These are phyloP conservation scores for Venturia oleaginea DNA, from an alignment of 2,329 filamentous ascomycete genomes.

Conservation along the genomic window DNA sequence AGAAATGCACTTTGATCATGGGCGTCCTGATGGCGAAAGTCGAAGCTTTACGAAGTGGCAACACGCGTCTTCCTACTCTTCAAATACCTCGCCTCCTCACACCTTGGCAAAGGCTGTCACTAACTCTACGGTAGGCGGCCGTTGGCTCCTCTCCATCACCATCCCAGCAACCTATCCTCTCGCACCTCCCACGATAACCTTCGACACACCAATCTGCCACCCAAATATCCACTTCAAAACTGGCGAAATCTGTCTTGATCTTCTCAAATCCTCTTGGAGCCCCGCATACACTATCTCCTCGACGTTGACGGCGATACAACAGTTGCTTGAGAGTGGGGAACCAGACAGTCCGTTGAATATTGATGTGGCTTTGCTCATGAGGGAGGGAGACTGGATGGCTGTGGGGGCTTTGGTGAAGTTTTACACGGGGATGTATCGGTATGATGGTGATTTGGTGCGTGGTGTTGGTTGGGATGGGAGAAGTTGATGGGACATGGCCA, in stretches of 20 bases:
- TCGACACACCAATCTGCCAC: slow-evolving; percentile 78
- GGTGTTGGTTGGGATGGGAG: neutral
- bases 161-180: slow-evolving; percentile 74
- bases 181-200: slow-evolving; percentile 65
- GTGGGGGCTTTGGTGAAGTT: slow-evolving; percentile 63
- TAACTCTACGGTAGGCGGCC: slow-evolving; percentile 45
- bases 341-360: slow-evolving; percentile 70
- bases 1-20: neutral
- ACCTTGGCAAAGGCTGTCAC: neutral
- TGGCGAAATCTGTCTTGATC: slow-evolving; percentile 90
- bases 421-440: slow-evolving; percentile 46
- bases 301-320: slow-evolving; percentile 62
- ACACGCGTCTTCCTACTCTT: neutral
- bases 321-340: slow-evolving; percentile 60
- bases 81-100: neutral
- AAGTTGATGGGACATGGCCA: neutral
- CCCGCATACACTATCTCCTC: slow-evolving; percentile 74
- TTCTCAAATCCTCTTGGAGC: slow-evolving; percentile 70
- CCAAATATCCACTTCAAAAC: slow-evolving; percentile 61
- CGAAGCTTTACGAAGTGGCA: neutral
- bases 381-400: slow-evolving; percentile 58
- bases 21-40: neutral
- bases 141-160: slow-evolving; percentile 71
- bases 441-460: slow-evolving; percentile 9
- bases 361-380: slow-evolving; percentile 62